These are phyloP conservation scores for Platismatia glauca DNA, from an alignment of 495 filamentous ascomycete species.

Conservation along the genomic window DNA sequence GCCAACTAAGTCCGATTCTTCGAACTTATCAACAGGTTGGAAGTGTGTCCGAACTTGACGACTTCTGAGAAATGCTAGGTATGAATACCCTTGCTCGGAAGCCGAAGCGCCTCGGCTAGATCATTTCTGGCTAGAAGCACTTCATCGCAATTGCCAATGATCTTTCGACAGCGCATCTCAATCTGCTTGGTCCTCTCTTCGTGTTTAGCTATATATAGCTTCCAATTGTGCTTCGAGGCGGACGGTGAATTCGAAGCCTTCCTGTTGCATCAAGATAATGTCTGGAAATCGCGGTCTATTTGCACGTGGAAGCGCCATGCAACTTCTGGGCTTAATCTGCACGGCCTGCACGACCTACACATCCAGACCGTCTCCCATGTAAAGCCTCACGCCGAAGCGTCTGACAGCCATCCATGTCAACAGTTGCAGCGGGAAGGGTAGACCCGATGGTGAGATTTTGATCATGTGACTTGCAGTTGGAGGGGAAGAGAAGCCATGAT, in stretches of 20 bases:
- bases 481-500: conserved; percentile 5
- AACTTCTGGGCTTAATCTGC: conserved; percentile 5
- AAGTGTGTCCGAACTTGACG: conserved; percentile 2
- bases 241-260: not conserved
- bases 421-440: conserved; percentile 21
- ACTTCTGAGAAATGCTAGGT: not conserved
- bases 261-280: not conserved
- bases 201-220: conserved; percentile 11
- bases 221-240: conserved; percentile 3
- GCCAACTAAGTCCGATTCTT: not conserved
- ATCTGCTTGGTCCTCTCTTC: conserved; percentile 5
- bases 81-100: not conserved
- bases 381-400: conserved; percentile 3
- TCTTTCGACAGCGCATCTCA: conserved; percentile 10
- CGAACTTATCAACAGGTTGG: conserved; percentile 5
- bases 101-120: conserved; percentile 13
- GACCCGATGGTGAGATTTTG: conserved; percentile 20
- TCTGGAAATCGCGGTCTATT: not conserved
- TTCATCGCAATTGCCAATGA: conserved; percentile 4
- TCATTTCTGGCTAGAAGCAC: conserved; percentile 10
- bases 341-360: not conserved
- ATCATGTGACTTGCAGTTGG: conserved; percentile 26
- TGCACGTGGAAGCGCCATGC: conserved; percentile 14
- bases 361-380: conserved; percentile 10
- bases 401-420: conserved; percentile 5